These are phyloP conservation scores for Thelephora terrestris DNA, from an alignment of 1,284 basidiomycete genomes.

Conservation along the genomic window DNA sequence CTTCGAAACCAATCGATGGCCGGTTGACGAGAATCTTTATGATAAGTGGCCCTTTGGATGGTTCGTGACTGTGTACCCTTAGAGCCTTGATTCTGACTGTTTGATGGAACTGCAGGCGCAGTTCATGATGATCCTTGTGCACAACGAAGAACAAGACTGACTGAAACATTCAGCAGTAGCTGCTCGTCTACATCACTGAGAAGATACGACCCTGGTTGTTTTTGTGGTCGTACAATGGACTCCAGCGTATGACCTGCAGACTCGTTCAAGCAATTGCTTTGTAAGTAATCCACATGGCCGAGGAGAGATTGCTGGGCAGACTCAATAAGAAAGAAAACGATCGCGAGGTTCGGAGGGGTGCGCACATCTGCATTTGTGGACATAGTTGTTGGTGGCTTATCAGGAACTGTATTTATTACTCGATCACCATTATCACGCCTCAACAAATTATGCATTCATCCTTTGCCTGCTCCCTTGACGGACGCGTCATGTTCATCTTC, in stretches of 20 bases:
- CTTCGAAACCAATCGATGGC: constrained; percentile 56
- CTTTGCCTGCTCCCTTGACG: constrained; percentile 85
- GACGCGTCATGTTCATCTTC: constrained; percentile 63
- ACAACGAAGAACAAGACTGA: constrained; percentile 25
- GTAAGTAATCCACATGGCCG: constrained; percentile 46
- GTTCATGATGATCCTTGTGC: background rate
- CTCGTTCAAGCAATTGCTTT: constrained; percentile 75
- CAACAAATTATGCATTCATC: constrained; percentile 83
- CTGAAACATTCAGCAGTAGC: constrained; percentile 58
- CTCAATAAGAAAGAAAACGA: background rate
- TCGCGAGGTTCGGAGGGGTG: background rate
- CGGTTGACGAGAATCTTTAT: constrained; percentile 66
- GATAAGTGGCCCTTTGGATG: constrained; percentile 48
- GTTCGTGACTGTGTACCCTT: constrained; percentile 41
- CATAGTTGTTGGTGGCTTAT: background rate
- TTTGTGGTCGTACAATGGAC: constrained; percentile 42
- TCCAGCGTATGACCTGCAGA: constrained; percentile 47
- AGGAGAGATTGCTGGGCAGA: constrained; percentile 42
- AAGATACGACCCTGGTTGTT: constrained; percentile 45
- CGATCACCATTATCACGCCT: constrained; percentile 2
- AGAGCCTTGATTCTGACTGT: constrained; percentile 67
- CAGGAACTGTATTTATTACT: too few species aligned
- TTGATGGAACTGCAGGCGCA: constrained; percentile 59
- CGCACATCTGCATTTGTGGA: background rate
- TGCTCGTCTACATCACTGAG: constrained; percentile 78